Base-by-base conservation (phyloP, 345 rosid species). In the Camelina laxa region DNA sequence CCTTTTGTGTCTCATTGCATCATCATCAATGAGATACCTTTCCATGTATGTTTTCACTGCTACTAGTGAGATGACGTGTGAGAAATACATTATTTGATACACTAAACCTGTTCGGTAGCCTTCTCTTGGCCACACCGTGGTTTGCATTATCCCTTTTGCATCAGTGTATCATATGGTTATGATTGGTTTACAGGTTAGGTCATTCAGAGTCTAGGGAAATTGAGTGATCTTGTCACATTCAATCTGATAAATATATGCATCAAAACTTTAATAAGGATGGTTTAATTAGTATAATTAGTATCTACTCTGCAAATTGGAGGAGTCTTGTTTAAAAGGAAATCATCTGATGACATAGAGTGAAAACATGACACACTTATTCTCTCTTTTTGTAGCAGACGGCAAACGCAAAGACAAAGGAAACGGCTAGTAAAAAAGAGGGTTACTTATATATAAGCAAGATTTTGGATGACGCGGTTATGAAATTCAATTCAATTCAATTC, bases 321-420 rank as follows among this genome's bases (percentile, higher is more conserved):
- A 56, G 39, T 74, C 17, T 68, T 39, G 39, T n/a, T n/a, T n/a
- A n/a, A 75, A 41, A 20, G 49, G 60, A 66, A 33, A 19, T 47
- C 71, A 47, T 49, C 41, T 24, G 73, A 49, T 7, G 44, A n/a
- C n/a, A n/a, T n/a, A n/a, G n/a, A n/a, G n/a, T n/a, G n/a, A n/a
- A n/a, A 68, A 75, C 49, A 60, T 50, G 74, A 68, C 39, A 68
- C 49, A 51, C n/a, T 49, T 35, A 39, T 67, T 74, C 44, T 74
- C 72, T 36, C 65, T 74, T 14, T 73, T 10, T 16, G 2, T 2
- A 12, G 58, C n/a, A 58, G 67, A 67, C 60, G 60, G 57, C 27
- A 22, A 22, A 67, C 69, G 53, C 41, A 67, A 67, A 10, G 73
- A 75, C 73, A 57, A 75, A 67, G 5, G 49, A 24, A 38, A 67